phyloP scores from a whole-genome alignment of 2,329 filamentous ascomycete species.

The Cytospora piceae region DNA sequence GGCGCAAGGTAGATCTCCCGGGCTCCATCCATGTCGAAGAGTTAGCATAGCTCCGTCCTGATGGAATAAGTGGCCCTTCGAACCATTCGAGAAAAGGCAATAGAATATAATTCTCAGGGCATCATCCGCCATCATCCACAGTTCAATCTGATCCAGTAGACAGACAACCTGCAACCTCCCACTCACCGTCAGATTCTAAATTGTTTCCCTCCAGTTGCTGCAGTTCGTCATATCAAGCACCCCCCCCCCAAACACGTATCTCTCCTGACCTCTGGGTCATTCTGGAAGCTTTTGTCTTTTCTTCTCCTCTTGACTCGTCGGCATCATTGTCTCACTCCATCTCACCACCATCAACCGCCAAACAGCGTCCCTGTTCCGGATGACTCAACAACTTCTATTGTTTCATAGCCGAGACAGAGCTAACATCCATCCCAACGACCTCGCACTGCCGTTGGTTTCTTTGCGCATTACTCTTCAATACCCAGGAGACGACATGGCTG shows the following conservation, averaged over 20 bases:
- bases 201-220: conserved; percentile 11
- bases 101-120: background rate
- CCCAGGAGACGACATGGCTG: conserved; percentile 8
- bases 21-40: conserved; percentile 2
- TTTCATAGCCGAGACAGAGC: conserved; percentile 28
- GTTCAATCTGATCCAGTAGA: conserved; percentile 7
- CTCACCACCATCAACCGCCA: conserved; percentile 4
- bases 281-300: conserved; percentile 5
- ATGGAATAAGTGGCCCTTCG: conserved; percentile 7
- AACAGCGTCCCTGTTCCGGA: conserved; percentile 5
- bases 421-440: conserved; percentile 8
- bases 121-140: conserved; percentile 9
- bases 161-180: conserved; percentile 14
- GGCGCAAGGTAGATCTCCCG: conserved; percentile 1
- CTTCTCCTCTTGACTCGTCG: conserved; percentile 24
- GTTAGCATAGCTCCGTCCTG: conserved; percentile 5
- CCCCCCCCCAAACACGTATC: conserved; percentile 24
- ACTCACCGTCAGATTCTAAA: conserved; percentile 21
- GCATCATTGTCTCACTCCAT: conserved; percentile 18
- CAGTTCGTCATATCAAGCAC: conserved; percentile 27
- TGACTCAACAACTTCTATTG: conserved; percentile 28
- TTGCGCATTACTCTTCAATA: conserved; percentile 6
- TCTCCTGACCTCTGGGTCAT: conserved; percentile 9
- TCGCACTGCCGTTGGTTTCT: conserved; percentile 2
- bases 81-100: background rate